phyloP scores from a whole-genome alignment of 106 monocot genomes.

The Acanthochlamys bracteata region DNA sequence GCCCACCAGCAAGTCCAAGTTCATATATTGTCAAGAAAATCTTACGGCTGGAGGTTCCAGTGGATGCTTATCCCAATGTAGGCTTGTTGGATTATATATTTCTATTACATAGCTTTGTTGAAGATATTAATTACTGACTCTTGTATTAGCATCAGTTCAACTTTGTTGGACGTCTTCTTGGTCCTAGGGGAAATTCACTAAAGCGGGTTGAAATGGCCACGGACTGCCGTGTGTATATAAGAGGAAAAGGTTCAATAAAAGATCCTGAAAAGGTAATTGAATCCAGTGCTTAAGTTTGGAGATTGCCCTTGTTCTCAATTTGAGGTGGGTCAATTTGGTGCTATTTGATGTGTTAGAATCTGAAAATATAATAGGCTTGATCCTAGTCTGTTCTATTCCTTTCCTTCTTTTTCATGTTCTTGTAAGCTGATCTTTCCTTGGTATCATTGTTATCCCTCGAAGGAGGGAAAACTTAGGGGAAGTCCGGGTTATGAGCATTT shows the following conservation, averaged over 20 bases:
- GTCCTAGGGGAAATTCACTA: slow-evolving; percentile 86
- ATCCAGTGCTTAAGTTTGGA: not conserved
- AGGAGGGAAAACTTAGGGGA: slow-evolving; percentile 60
- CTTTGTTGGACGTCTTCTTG: slow-evolving; percentile 88
- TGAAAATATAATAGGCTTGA: not conserved
- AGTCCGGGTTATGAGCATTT: slow-evolving; percentile 62
- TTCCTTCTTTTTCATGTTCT: not conserved
- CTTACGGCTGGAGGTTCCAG: slow-evolving; percentile 33
- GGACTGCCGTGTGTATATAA: slow-evolving; percentile 79
- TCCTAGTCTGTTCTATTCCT: not conserved
- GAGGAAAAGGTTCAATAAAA: slow-evolving; percentile 90
- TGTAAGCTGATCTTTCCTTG: not conserved
- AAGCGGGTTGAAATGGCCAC: slow-evolving; percentile 84
- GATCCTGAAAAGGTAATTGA: slow-evolving; percentile 62
- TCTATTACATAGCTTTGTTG: not conserved
- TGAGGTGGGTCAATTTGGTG: not conserved
- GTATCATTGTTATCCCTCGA: not conserved
- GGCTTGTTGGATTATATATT: not conserved
- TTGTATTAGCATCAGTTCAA: slow-evolving; percentile 48
- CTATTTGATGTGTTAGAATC: not conserved
- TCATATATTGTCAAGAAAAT: slow-evolving; percentile 31
- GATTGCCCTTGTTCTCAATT: not conserved
- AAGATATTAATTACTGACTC: not conserved
- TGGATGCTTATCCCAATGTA: slow-evolving; percentile 37
- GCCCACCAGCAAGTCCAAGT: slow-evolving; percentile 1